A percentile compares a stretch with the other conserved stretches of the same genome.
Conservation (phyloP, 345 rosid species). For the Eucalyptus urophylla region DNA sequence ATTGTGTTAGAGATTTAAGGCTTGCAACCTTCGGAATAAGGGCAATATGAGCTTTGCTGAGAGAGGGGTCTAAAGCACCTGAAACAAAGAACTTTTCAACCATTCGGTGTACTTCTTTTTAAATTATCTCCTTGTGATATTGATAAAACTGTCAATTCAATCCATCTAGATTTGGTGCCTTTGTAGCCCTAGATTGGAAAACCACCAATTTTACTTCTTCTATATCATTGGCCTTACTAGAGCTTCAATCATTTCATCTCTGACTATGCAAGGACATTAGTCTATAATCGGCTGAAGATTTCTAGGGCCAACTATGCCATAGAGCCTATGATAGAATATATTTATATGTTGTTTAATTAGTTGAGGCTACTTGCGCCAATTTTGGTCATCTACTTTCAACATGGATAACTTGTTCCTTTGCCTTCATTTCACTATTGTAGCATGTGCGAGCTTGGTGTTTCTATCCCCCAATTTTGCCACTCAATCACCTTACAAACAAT, state of each 20-base stretch:
- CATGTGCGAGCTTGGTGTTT: not conserved
- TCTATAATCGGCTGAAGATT: too few relatives aligned
- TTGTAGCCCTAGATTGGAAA: not conserved
- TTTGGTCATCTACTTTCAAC: not conserved
- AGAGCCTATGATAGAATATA: not conserved
- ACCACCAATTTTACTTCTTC: not conserved
- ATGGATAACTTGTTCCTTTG: not conserved
- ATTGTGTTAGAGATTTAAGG: too few relatives aligned
- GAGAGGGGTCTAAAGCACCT: not conserved
- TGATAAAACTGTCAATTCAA: too few relatives aligned
- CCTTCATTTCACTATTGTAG: not conserved
- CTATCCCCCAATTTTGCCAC: not conserved
- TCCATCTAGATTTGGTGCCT: not conserved
- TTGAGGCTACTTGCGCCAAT: not conserved
- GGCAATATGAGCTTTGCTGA: rapidly evolving
- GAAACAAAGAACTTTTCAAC: not conserved
- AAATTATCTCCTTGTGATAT: not conserved
- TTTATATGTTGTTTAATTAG: not conserved
- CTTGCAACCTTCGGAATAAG: too few relatives aligned
- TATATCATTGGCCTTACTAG: too few relatives aligned
- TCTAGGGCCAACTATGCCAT: rapidly evolving
- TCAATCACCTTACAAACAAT: not conserved
- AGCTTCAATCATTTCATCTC: not conserved
- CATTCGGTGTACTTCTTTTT: not conserved
- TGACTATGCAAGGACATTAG: not conserved